Conservation (phyloP, 2,329 filamentous ascomycete genomes). For the Tolypocladium ovalisporum region DNA sequence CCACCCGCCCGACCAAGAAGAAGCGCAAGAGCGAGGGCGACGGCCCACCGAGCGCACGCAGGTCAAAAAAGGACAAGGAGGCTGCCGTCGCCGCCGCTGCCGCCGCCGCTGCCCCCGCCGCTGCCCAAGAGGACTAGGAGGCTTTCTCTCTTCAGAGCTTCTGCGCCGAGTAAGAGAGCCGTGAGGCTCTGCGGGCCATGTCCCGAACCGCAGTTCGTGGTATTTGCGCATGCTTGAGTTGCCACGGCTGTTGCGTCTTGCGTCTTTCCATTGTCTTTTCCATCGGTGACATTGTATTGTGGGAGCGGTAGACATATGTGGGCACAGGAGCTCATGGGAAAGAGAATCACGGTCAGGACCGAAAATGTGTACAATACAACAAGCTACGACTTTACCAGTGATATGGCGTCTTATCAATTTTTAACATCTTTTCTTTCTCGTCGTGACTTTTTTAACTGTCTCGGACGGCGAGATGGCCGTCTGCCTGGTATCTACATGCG, state of each 20-base stretch:
- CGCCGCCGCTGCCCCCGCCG: constrained; percentile 5
- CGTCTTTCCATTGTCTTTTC: not conserved
- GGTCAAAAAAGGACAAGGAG: constrained; percentile 22
- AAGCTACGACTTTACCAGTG: not conserved
- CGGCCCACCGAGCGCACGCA: constrained; percentile 21
- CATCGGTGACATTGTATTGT: not conserved
- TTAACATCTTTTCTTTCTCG: not conserved
- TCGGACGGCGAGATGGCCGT: not conserved
- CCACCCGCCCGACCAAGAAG: constrained; percentile 41
- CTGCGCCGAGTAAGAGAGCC: not conserved
- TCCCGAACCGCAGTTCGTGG: not conserved
- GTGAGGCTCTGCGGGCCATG: not conserved
- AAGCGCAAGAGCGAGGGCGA: constrained; percentile 46
- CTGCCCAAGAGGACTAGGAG: constrained; percentile 19
- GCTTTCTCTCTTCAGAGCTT: not conserved
- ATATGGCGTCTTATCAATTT: not conserved
- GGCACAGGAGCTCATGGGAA: not conserved
- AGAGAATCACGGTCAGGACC: not conserved
- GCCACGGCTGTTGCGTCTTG: not conserved
- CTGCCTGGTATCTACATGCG: constrained; percentile 3
- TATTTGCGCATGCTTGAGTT: no score
- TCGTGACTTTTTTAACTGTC: not conserved
- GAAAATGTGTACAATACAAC: not conserved
- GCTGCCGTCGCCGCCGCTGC: constrained; percentile 1
- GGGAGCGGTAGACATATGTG: not conserved